phyloP scores from a whole-genome alignment of 108 stramenopile species.

The Cyclotella distinguenda region DNA sequence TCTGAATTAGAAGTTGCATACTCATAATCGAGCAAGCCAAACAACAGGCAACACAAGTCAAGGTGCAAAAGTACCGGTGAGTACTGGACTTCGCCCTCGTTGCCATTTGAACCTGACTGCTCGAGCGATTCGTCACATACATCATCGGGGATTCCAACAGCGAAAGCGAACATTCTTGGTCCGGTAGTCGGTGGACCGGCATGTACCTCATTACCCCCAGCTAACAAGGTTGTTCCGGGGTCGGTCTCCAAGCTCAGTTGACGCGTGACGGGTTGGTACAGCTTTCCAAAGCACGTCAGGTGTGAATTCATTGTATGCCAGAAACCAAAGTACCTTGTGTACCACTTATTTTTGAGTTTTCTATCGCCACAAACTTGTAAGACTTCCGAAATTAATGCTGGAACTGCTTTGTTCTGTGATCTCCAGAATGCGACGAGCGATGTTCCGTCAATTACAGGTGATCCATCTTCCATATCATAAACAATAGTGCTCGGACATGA shows the following conservation, averaged over 20 bases:
- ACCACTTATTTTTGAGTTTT: conserved; percentile 17
- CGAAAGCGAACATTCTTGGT: conserved; percentile 75
- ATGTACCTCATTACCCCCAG: conserved; percentile 74
- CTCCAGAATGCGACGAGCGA: conserved; percentile 29
- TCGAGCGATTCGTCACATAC: conserved; percentile 2
- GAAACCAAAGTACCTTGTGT: conserved; percentile 46
- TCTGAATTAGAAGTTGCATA: not conserved
- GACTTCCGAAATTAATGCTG: conserved; percentile 16
- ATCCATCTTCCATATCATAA: conserved; percentile 47
- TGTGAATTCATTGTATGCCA: conserved; percentile 45
- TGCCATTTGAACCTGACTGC: no score
- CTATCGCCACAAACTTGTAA: conserved; percentile 20
- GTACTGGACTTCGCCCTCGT: conserved; percentile 73
- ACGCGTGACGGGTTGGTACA: conserved; percentile 53
- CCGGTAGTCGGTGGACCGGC: conserved; percentile 55
- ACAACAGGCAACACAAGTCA: conserved; percentile 62
- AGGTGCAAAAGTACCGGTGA: conserved; percentile 65
- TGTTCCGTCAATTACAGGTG: conserved; percentile 27
- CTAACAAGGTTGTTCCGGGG: conserved; percentile 61
- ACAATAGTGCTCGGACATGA: conserved; percentile 61
- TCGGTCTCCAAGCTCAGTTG: conserved; percentile 23
- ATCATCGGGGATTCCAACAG: conserved; percentile 58
- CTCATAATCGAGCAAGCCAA: conserved; percentile 49
- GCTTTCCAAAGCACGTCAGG: conserved; percentile 58
- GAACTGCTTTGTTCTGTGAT: conserved; percentile 10